Evolutionary conservation across 164 flowering plant genomes (phyloP).

Genomic region (Pachysandra terminalis): DNA sequence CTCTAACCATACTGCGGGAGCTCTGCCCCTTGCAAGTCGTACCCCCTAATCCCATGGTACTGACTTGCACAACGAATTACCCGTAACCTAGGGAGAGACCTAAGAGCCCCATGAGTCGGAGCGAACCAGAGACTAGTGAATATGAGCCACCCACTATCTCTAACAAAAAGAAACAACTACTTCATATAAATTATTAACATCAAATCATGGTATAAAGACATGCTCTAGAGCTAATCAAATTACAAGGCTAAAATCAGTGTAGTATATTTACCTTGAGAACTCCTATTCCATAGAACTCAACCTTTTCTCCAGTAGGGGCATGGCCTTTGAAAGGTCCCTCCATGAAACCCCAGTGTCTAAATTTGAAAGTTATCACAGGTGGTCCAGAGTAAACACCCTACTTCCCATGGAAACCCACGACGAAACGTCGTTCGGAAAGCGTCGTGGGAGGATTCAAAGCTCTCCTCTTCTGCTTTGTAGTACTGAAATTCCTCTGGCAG

Average conservation of each 20-base stretch:
- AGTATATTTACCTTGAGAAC: constrained; percentile 53
- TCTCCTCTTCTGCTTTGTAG: constrained; percentile 81
- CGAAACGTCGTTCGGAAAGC: constrained; percentile 61
- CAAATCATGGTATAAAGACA: background rate
- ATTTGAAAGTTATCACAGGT: constrained; percentile 70
- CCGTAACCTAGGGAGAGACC: too few relatives aligned
- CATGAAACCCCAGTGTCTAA: constrained; percentile 92
- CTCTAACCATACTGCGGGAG: too few relatives aligned
- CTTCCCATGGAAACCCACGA: constrained; percentile 94
- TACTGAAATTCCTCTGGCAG: constrained; percentile 62
- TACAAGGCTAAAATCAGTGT: background rate
- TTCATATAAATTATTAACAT: background rate
- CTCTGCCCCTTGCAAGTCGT: too few relatives aligned
- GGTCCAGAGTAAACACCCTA: constrained; percentile 74
- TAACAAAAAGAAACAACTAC: too few relatives aligned
- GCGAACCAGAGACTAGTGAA: too few relatives aligned
- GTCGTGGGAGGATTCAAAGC: constrained; percentile 77
- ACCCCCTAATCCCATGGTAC: too few relatives aligned
- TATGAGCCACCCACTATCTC: too few relatives aligned
- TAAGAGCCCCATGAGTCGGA: too few relatives aligned
- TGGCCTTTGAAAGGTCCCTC: constrained; percentile 85
- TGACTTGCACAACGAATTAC: too few relatives aligned
- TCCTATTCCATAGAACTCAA: constrained; percentile 62
- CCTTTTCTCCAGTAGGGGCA: constrained; percentile 77
- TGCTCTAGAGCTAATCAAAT: too few relatives aligned